Conservation (phyloP, 352 stramenopile species). For the Globisporangium viniferum region DNA sequence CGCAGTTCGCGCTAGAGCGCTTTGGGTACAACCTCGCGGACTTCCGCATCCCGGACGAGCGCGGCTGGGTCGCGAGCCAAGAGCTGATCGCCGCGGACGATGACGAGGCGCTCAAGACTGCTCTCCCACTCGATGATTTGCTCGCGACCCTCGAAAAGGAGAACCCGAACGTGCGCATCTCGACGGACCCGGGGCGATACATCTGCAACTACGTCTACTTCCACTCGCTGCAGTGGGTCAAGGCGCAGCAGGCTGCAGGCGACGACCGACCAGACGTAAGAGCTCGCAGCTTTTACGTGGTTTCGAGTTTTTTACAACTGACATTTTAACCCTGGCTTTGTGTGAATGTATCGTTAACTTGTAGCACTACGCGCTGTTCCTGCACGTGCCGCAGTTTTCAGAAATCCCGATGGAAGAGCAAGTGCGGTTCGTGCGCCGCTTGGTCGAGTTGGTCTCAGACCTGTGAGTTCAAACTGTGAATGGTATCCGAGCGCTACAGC, state of each 20-base stretch:
- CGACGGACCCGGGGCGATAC: conserved; percentile 73
- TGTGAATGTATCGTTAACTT: neutral
- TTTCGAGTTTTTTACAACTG: too few species aligned
- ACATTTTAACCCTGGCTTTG: neutral
- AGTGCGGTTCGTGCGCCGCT: conserved; percentile 49
- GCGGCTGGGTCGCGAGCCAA: conserved; percentile 53
- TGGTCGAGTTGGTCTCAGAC: conserved; percentile 48
- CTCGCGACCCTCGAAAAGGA: conserved; percentile 31
- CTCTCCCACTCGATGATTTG: conserved; percentile 59
- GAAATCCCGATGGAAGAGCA: conserved; percentile 61
- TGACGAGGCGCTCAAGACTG: conserved; percentile 39
- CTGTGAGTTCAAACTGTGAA: conserved; percentile 13
- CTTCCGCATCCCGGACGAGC: conserved; percentile 80
- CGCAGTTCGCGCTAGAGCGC: conserved; percentile 53
- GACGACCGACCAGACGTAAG: conserved; percentile 27
- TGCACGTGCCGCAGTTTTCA: conserved; percentile 71
- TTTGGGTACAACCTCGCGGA: conserved; percentile 78
- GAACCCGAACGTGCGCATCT: conserved; percentile 42
- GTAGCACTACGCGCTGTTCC: conserved; percentile 66
- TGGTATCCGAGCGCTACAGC: too few species aligned
- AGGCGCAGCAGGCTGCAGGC: conserved; percentile 32
- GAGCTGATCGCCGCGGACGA: conserved; percentile 53
- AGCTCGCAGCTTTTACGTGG: neutral
- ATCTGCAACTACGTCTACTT: conserved; percentile 89
- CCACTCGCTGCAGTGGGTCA: conserved; percentile 65